A percentile compares a stretch with the other conserved stretches of the same genome.
phyloP scores from a whole-genome alignment of 2,329 filamentous ascomycete species.

The Ophiostoma populinum region DNA sequence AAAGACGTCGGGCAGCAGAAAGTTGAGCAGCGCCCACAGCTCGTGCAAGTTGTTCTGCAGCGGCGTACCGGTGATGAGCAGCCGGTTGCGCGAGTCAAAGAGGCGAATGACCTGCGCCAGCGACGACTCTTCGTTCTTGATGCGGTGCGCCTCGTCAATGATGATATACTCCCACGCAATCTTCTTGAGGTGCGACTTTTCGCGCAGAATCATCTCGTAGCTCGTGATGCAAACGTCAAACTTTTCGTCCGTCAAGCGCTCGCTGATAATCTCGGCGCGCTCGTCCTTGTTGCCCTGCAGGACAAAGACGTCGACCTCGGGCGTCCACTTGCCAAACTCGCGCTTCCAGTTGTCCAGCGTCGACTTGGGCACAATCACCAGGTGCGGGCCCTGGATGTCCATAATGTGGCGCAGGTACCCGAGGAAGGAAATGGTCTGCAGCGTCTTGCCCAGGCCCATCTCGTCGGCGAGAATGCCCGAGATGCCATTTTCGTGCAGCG shows the following conservation, averaged over 20 bases:
- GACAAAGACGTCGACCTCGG: conserved; percentile 85
- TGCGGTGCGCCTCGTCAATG: conserved; percentile 92
- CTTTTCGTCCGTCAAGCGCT: conserved; percentile 79
- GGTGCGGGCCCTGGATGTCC: conserved; percentile 76
- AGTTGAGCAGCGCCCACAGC: conserved; percentile 93
- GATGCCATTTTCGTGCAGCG: conserved; percentile 94
- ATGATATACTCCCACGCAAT: conserved; percentile 99
- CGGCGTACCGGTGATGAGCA: conserved; percentile 91
- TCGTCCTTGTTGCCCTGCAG: conserved; percentile 93
- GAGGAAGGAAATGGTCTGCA: conserved; percentile 93
- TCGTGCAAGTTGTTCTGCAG: conserved; percentile 97
- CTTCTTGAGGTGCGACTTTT: conserved; percentile 89
- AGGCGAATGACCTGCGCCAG: conserved; percentile 90
- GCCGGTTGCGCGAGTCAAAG: conserved; percentile 86
- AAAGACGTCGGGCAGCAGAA: conserved; percentile 94
- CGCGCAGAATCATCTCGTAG: conserved; percentile 95
- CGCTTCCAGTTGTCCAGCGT: conserved; percentile 97
- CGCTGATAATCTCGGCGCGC: conserved; percentile 71
- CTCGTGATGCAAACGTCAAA: conserved; percentile 98
- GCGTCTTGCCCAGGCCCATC: conserved; percentile 95
- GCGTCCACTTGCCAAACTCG: conserved; percentile 87
- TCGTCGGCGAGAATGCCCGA: conserved; percentile 95
- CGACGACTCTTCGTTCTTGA: conserved; percentile 98
- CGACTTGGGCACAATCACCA: conserved; percentile 87
- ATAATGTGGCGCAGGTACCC: conserved; percentile 86